These are phyloP conservation scores for Heterobasidion occidentale DNA, from an alignment of 1,284 basidiomycete species.

Conservation along the genomic window DNA sequence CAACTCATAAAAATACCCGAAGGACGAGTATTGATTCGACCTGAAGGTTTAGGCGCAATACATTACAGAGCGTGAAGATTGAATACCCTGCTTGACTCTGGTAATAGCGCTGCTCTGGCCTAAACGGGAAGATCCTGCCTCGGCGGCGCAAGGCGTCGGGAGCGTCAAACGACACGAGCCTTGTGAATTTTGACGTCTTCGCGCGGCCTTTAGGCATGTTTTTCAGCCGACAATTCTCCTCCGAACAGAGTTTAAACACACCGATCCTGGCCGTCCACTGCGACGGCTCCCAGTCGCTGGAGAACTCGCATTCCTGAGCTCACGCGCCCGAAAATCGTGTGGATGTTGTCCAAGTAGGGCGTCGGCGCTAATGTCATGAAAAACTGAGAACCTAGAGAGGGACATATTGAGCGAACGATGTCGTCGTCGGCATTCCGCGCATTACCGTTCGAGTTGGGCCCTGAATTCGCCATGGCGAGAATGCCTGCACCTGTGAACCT, in stretches of 20 bases:
- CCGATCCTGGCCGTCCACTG: conserved; percentile 73
- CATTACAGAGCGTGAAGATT: not conserved
- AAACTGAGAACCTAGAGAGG: conserved; percentile 78
- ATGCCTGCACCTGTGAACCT: conserved; percentile 95
- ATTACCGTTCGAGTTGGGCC: conserved; percentile 86
- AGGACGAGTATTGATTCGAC: not conserved
- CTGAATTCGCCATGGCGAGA: conserved; percentile 94
- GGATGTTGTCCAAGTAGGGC: conserved; percentile 88
- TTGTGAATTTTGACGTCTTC: conserved; percentile 81
- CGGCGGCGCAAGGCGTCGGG: too few relatives aligned
- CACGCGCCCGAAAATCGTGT: conserved; percentile 90
- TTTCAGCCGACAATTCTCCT: conserved; percentile 7
- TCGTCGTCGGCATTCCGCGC: not conserved
- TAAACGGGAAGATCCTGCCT: too few relatives aligned
- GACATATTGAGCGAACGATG: conserved; percentile 2
- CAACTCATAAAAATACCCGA: not conserved
- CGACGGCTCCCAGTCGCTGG: conserved; percentile 75
- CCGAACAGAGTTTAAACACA: conserved; percentile 27
- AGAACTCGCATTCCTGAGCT: conserved; percentile 82
- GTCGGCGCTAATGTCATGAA: conserved; percentile 88
- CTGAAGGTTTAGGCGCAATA: not conserved
- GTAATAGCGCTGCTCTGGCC: too few relatives aligned
- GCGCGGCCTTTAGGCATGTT: conserved; percentile 41
- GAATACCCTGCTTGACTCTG: not conserved
- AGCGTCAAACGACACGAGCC: conserved; percentile 40